A percentile compares a stretch with the other conserved stretches of the same genome.
Conservation (phyloP, 345 rosid genomes). For the Dipteronia sinensis region DNA sequence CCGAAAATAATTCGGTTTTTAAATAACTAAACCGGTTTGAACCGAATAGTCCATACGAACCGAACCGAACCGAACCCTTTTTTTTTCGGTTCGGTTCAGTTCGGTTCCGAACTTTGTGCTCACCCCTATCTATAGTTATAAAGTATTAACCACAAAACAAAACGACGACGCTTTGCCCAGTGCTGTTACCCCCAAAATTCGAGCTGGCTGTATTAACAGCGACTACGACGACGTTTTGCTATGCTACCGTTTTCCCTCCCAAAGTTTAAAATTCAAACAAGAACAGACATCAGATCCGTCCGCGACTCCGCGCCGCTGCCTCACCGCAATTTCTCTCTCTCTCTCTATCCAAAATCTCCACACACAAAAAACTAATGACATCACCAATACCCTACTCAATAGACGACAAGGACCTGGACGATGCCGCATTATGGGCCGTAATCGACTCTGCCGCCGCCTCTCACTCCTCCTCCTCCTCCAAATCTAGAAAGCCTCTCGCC, state of each 20-base stretch:
- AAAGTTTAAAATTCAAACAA: constrained; percentile 1
- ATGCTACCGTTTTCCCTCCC: neutral
- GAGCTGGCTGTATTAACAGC: neutral
- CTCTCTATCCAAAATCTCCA: neutral
- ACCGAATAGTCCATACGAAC: no score
- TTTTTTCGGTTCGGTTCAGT: no score
- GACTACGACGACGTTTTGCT: neutral
- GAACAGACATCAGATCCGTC: neutral
- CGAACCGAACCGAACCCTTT: no score
- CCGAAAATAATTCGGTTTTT: no score
- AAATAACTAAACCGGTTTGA: no score
- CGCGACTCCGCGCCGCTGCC: constrained; percentile 1
- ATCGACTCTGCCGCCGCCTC: constrained; percentile 91
- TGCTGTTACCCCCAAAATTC: neutral
- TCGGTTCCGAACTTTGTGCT: no score
- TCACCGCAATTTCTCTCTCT: neutral
- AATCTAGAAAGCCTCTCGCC: constrained; percentile 57
- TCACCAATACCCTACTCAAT: constrained; percentile 33
- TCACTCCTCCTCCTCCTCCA: constrained; percentile 51
- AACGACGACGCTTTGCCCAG: no score
- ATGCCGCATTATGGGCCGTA: constrained; percentile 91
- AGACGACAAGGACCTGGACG: constrained; percentile 92
- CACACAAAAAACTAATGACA: constrained; percentile 12
- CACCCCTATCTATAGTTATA: no score
- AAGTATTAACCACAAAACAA: no score